Evolutionary conservation across 2,329 filamentous ascomycete species (phyloP).

Genomic region (Fusarium redolens): DNA sequence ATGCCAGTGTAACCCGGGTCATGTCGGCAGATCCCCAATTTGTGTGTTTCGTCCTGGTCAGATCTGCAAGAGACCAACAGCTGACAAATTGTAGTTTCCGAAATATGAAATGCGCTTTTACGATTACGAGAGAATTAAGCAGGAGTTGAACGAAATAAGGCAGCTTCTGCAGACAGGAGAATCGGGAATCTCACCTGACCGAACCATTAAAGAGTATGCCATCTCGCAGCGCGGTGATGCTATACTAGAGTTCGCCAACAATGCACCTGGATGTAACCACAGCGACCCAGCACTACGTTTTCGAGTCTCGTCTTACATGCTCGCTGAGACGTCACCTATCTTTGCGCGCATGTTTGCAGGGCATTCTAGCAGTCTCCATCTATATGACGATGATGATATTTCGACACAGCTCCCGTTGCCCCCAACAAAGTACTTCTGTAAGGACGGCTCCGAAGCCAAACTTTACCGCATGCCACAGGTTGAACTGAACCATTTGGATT

Average conservation of each 20-base stretch:
- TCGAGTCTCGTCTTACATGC: conserved; percentile 62
- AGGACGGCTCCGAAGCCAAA: conserved; percentile 57
- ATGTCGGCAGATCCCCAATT: conserved; percentile 59
- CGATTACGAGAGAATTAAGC: conserved; percentile 58
- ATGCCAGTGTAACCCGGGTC: conserved; percentile 56
- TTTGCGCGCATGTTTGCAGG: conserved; percentile 61
- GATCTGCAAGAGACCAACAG: neutral
- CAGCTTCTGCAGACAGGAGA: conserved; percentile 55
- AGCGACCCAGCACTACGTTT: conserved; percentile 59
- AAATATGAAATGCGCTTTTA: conserved; percentile 60
- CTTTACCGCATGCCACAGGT: conserved; percentile 65
- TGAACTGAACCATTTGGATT: conserved; percentile 56
- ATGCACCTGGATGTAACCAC: conserved; percentile 45
- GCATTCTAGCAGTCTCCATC: conserved; percentile 44
- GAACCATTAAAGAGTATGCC: conserved; percentile 54
- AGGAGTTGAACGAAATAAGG: conserved; percentile 54
- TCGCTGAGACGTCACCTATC: conserved; percentile 63
- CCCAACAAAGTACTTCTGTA: conserved; percentile 52
- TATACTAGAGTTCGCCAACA: conserved; percentile 64
- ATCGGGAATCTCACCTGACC: conserved; percentile 54
- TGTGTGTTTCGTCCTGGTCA: conserved; percentile 40
- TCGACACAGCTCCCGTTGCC: conserved; percentile 50
- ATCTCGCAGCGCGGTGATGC: conserved; percentile 61
- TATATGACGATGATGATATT: conserved; percentile 54
- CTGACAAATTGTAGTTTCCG: conserved; percentile 50